Evolutionary conservation across 2,329 filamentous ascomycete species (phyloP), one percentile per base, ranked within the genome.

Genomic region (Fusarium hostae): DNA sequence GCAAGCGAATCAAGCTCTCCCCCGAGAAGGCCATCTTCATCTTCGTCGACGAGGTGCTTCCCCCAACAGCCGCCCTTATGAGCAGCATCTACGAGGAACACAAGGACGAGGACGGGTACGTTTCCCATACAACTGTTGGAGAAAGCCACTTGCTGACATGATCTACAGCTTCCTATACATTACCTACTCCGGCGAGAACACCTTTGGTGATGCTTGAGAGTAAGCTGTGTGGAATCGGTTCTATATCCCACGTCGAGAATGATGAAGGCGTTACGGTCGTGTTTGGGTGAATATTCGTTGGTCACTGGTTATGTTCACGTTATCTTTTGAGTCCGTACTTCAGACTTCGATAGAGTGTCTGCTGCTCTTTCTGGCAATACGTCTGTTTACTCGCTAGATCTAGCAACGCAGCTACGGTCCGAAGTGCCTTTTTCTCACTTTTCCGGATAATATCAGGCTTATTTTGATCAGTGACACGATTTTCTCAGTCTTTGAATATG

Each of bases 1-100:
- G 96, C 83, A 99, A 99, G 90, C 93, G 96, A 81, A 99, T 99
- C 87, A 99, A 99, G 94, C 90, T 99, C 76, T 97, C 94, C 60
- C 96, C 96, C 35, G 96, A 99, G 88, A 99, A 99, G 90, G 96
- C 96, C 82, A 99, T 99, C 86, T 99, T 99, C 89, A 98, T 99
- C 89, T 99, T 98, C 85, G 96, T 99, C 80, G 95, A 98, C 82
- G 96, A 98, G 86, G 95, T 98, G 56, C 89, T 99, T 62, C 96
- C 96, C 56, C 96, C 96, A 5, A 98, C 96, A 12, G 96, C 96
- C 66, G 96, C 96, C 66, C 90, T 99, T 59, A 99, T 99, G 96
- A 97, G 94, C 87, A 97, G 93, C 83, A 98, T 99, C 85, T 99
- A 99, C 83, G 96, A 99, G 84, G 95, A 98, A 84, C 96, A 99